Base-by-base conservation (phyloP, 2,329 filamentous ascomycete species). In the Talaromyces sp. region DNA sequence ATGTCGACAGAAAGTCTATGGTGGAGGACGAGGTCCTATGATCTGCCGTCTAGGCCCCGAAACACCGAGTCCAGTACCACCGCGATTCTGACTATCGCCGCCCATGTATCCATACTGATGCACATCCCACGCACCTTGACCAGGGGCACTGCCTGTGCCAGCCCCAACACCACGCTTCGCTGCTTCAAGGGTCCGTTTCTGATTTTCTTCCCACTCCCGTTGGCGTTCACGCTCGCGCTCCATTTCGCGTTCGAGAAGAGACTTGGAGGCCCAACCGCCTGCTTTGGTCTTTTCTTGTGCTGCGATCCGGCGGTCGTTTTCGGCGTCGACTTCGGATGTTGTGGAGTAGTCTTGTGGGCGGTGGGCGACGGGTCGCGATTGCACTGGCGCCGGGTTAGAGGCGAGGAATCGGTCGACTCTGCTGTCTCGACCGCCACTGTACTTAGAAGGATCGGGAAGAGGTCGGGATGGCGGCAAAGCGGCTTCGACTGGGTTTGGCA, bases 41-140 rank as follows among this genome's bases (percentile, higher is more conserved):
- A 89, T 88, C 76, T 88, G 86, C 70, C 87, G 81, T 70, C 85
- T 81, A 1, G 78, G 79, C 39, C 85, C 86, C 16, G 85, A 85
- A 73, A 87, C 81, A 54, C 80, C 82, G 4, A 85, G 75, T 3
- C 82, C 79, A 45, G 76, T 73, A 4, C 83, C 84, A 24, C 80
- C 79, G 66, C 80, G 81, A 70, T 87, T 88, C 78, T 87, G 85
- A 67, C 78, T 86, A 70, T 89, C 87, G 2, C 87, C 86, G 5
- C 87, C 87, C 70, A 85, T 79, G 69, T 82, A 89, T 0, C 87
- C 87, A 74, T 89, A 89, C 74, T 89, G 86, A 71, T 88, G 85
- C 9, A 88, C 84, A 72, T 88, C 85, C 87, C 87, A 89, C 33
- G 76, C 76, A 79, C 75, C 73, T 66, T 81, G 75, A 14, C 81